phyloP scores from a whole-genome alignment of 306 rosid species.

The Mimosa bimucronata region DNA sequence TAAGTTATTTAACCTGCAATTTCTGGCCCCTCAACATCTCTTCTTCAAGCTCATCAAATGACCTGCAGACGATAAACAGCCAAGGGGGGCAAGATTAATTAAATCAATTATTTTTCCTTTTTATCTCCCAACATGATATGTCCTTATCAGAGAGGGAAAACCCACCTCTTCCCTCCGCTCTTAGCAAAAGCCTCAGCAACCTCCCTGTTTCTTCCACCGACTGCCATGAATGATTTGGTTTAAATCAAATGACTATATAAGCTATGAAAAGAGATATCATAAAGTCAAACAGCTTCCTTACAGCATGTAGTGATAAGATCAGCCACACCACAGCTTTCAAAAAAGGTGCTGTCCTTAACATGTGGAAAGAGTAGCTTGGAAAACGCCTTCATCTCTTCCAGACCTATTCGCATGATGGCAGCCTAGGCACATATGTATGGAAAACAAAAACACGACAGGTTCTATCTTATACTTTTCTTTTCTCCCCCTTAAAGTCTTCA shows the following conservation, averaged over 20 bases:
- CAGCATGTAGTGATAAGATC: constrained; percentile 98
- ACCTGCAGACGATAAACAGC: constrained; percentile 50
- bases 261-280: background rate
- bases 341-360: constrained; percentile 89
- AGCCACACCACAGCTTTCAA: constrained; percentile 98
- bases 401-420: constrained; percentile 97
- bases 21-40: constrained; percentile 97
- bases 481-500: background rate
- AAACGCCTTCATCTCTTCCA: constrained; percentile 91
- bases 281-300: constrained; percentile 51
- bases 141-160: constrained; percentile 28
- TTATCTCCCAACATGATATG: constrained; percentile 14
- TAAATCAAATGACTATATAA: constrained; percentile 24
- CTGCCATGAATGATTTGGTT: constrained; percentile 51
- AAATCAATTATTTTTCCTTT: background rate
- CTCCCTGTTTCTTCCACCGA: constrained; percentile 97
- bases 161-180: constrained; percentile 80
- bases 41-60: constrained; percentile 91
- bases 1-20: constrained; percentile 70
- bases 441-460: constrained; percentile 32
- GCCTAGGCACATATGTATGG: constrained; percentile 57
- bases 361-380: constrained; percentile 90
- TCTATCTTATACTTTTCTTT: background rate
- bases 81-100: constrained; percentile 1
- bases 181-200: constrained; percentile 95